Evolutionary conservation across 1,284 basidiomycete species (phyloP).

Genomic region (Cystobasidium sp.): DNA sequence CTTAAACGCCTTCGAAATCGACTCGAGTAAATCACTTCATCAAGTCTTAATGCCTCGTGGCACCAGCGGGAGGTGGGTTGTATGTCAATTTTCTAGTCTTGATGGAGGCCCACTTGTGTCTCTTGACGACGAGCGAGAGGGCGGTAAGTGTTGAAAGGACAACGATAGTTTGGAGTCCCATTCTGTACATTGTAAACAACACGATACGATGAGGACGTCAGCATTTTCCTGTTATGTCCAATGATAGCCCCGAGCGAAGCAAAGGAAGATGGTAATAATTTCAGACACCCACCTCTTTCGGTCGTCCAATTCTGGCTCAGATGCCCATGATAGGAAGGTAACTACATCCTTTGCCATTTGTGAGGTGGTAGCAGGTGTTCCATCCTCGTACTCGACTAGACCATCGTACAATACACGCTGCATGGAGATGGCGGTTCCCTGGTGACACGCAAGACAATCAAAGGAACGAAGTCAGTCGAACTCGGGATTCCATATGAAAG

Average conservation of each 20-base stretch:
- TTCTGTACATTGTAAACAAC: too few relatives aligned
- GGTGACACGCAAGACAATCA: too few relatives aligned
- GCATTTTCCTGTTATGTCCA: too few relatives aligned
- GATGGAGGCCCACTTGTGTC: constrained; percentile 90
- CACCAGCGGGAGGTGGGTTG: constrained; percentile 41
- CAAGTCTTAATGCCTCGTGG: constrained; percentile 7
- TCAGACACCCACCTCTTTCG: constrained; percentile 91
- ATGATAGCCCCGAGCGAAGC: too few relatives aligned
- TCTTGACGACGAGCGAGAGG: constrained; percentile 86
- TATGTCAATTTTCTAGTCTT: constrained; percentile 64
- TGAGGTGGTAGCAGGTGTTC: constrained; percentile 94
- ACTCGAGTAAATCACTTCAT: too few relatives aligned
- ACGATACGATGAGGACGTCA: too few relatives aligned
- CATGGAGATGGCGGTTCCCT: constrained; percentile 95
- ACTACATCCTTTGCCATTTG: constrained; percentile 99
- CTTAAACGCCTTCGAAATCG: too few relatives aligned
- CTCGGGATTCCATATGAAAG: neutral
- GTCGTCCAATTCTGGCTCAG: constrained; percentile 97
- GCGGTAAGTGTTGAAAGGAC: constrained; percentile 80
- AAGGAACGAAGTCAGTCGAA: neutral
- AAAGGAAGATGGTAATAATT: too few relatives aligned
- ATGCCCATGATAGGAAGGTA: constrained; percentile 73
- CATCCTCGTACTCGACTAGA: constrained; percentile 91
- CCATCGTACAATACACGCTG: constrained; percentile 84
- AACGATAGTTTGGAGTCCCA: constrained; percentile 74